A percentile compares a stretch with the other conserved stretches of the same genome.
Evolutionary conservation across 352 stramenopile species (phyloP).

Genomic region (Phytophthora meadii): DNA sequence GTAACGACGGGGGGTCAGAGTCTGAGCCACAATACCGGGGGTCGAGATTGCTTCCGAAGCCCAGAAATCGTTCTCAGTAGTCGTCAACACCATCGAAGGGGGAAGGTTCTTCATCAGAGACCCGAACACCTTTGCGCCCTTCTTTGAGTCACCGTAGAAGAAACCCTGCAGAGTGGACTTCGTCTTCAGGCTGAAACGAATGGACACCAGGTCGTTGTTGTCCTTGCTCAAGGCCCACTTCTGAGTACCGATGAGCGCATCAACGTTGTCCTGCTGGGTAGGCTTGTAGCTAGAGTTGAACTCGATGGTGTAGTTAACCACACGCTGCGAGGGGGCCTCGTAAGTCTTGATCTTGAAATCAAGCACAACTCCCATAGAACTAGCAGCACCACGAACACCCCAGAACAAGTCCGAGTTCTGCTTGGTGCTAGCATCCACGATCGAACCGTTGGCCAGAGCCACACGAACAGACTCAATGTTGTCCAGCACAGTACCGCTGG

Average conservation of each 20-base stretch:
- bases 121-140: conserved; percentile 11
- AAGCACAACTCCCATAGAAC: conserved; percentile 19
- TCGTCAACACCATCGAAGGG: conserved; percentile 22
- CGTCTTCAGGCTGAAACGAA: conserved; percentile 30
- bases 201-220: conserved; percentile 37
- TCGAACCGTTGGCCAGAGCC: conserved; percentile 30
- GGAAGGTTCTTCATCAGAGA: conserved; percentile 34
- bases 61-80: conserved; percentile 28
- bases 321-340: conserved; percentile 19
- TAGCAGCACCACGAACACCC: not conserved
- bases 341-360: conserved; percentile 35
- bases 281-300: conserved; percentile 25
- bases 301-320: conserved; percentile 29
- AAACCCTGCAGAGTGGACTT: conserved; percentile 25
- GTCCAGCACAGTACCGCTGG: conserved; percentile 30
- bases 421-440: conserved; percentile 27
- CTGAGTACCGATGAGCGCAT: conserved; percentile 33
- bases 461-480: conserved; percentile 34
- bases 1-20: conserved; percentile 25
- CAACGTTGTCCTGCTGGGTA: conserved; percentile 33
- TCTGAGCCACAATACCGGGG: conserved; percentile 25
- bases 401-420: conserved; percentile 30
- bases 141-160: conserved; percentile 16
- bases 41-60: conserved; percentile 24
- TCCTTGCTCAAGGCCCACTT: conserved; percentile 29